A percentile compares a stretch with the other conserved stretches of the same genome.
These are phyloP conservation scores for Pugionium cornutum DNA, from an alignment of 345 rosid species.

Conservation along the genomic window DNA sequence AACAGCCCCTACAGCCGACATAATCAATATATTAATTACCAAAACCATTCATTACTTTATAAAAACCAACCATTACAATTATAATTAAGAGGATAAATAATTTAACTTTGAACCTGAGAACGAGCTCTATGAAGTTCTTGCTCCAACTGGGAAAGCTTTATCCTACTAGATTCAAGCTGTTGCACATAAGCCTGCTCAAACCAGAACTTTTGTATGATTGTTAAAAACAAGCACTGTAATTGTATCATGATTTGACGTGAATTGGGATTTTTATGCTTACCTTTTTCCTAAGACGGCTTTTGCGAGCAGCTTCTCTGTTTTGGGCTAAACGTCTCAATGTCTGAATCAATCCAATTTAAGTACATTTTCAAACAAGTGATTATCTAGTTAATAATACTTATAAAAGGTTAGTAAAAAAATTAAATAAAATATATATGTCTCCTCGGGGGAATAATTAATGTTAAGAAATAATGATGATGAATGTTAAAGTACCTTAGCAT, in stretches of 20 bases:
- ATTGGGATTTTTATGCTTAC: conserved; percentile 32
- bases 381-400: too few species aligned
- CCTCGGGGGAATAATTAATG: too few species aligned
- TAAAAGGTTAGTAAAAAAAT: too few species aligned
- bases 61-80: neutral
- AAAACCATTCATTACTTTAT: neutral
- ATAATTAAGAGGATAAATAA: neutral
- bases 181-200: conserved; percentile 88
- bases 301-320: conserved; percentile 99
- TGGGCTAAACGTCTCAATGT: conserved; percentile 97
- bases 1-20: conserved; percentile 62
- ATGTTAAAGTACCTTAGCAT: conserved; percentile 72
- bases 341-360: conserved; percentile 45
- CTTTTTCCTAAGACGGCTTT: conserved; percentile 97
- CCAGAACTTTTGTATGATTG: neutral
- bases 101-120: conserved; percentile 61
- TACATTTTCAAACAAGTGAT: conserved; percentile 4
- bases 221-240: too few species aligned
- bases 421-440: too few species aligned
- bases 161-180: conserved; percentile 90
- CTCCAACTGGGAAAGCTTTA: conserved; percentile 83
- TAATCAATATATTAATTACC: conserved; percentile 4
- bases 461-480: too few species aligned
- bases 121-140: conserved; percentile 97
- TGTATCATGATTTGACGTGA: too few species aligned